phyloP scores from a whole-genome alignment of 169 alveolate species.

The Amoebophrya sp. region DNA sequence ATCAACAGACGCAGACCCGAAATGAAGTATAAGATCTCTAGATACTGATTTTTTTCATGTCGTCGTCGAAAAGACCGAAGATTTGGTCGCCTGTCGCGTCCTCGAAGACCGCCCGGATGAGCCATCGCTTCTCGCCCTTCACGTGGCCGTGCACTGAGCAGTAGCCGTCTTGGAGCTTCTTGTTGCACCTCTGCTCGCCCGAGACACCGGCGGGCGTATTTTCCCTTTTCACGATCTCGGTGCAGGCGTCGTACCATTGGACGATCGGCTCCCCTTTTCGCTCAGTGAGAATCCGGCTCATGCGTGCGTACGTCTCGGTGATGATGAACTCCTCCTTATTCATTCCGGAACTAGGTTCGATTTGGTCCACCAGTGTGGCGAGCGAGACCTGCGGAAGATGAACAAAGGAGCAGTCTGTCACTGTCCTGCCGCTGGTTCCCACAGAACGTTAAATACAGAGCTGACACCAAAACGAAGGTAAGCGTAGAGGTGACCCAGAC shows the following conservation, averaged over 20 bases:
- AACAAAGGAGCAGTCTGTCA: too few relatives aligned
- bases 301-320: background rate
- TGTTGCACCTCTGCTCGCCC: background rate
- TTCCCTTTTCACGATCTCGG: background rate
- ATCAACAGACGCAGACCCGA: too few relatives aligned
- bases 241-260: background rate
- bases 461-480: too few relatives aligned
- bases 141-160: background rate
- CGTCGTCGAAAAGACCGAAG: background rate
- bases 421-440: too few relatives aligned
- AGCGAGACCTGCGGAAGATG: too few relatives aligned
- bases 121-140: background rate
- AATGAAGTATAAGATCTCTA: too few relatives aligned
- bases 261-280: background rate
- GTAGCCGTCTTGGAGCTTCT: background rate
- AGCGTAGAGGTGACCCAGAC: too few relatives aligned
- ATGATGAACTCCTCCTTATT: background rate
- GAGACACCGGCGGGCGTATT: background rate
- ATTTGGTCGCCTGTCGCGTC: background rate
- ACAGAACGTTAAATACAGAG: too few relatives aligned
- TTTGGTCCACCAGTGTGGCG: background rate
- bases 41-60: background rate
- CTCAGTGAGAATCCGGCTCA: background rate
- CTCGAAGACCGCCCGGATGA: background rate
- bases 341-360: background rate